Evolutionary conservation across 495 filamentous ascomycete genomes (phyloP).

Genomic region (Darksidea phi): DNA sequence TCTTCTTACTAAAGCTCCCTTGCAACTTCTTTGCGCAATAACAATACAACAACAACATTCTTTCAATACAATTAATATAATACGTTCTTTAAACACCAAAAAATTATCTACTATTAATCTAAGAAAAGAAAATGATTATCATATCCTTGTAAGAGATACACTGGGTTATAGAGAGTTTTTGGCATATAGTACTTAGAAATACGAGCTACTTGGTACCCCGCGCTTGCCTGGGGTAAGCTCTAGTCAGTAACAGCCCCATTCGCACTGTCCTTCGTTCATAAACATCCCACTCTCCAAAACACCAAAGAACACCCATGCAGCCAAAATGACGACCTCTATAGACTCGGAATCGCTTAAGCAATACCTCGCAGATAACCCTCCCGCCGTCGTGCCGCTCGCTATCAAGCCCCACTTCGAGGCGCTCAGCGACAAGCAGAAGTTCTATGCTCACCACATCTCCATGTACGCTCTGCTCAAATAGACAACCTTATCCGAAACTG

Average conservation of each 20-base stretch:
- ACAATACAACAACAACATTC: no score
- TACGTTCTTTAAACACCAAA: no score
- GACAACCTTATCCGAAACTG: background rate
- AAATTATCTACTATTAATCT: no score
- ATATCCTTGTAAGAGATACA: no score
- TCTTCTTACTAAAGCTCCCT: no score
- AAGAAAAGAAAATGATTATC: no score
- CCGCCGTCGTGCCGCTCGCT: constrained; percentile 77
- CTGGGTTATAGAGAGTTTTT: no score
- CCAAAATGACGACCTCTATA: constrained; percentile 37
- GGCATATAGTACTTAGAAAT: no score
- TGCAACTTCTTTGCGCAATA: no score
- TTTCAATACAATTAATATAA: no score
- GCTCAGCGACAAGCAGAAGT: constrained; percentile 70
- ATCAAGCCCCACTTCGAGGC: constrained; percentile 89
- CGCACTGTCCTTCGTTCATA: background rate
- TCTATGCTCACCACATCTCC: constrained; percentile 91
- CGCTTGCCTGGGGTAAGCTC: background rate
- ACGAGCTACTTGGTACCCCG: no score
- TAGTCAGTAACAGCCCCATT: background rate
- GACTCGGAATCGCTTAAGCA: constrained; percentile 57
- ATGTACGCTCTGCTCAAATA: constrained; percentile 51
- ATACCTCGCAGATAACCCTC: constrained; percentile 87
- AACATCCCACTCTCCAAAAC: background rate
- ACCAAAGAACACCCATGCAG: background rate